Evolutionary conservation across 106 monocot species (phyloP).

Genomic region (Amphibolis antarctica): DNA sequence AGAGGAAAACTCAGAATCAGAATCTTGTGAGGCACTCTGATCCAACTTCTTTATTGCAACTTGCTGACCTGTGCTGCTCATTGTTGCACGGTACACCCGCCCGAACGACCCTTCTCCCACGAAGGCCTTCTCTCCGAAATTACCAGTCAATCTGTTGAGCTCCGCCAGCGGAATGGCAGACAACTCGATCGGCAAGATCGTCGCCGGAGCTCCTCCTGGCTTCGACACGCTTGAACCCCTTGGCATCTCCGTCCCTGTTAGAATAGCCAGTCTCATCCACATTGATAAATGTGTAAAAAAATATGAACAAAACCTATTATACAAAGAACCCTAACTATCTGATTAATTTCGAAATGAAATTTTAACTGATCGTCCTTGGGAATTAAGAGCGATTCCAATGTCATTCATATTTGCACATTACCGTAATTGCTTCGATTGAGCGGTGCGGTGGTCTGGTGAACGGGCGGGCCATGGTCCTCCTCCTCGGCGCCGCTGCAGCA

Average conservation of each 20-base stretch:
- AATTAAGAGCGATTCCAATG: too few species aligned
- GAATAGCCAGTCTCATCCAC: too few species aligned
- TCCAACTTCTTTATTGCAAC: conserved; percentile 81
- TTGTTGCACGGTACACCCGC: conserved; percentile 46
- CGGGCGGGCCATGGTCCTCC: conserved; percentile 1
- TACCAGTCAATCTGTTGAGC: conserved; percentile 45
- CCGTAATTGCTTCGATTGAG: neutral
- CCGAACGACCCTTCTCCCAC: conserved; percentile 91
- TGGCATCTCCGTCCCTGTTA: too few species aligned
- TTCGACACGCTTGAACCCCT: conserved; percentile 29
- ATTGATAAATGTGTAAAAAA: too few species aligned
- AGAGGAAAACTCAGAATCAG: conserved; percentile 63
- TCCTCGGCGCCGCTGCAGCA: conserved; percentile 1
- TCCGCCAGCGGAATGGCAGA: conserved; percentile 53
- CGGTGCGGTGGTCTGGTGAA: neutral
- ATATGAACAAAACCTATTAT: too few species aligned
- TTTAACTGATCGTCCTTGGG: too few species aligned
- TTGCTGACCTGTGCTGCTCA: conserved; percentile 38
- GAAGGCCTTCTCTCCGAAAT: conserved; percentile 56
- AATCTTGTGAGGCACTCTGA: conserved; percentile 42
- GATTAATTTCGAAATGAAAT: too few species aligned
- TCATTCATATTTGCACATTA: too few species aligned
- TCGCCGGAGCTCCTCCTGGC: conserved; percentile 30
- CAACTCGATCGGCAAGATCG: conserved; percentile 69
- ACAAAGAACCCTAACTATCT: too few species aligned